These are phyloP conservation scores for Atalantia buxifolia DNA, from an alignment of 345 rosid genomes.

Conservation along the genomic window DNA sequence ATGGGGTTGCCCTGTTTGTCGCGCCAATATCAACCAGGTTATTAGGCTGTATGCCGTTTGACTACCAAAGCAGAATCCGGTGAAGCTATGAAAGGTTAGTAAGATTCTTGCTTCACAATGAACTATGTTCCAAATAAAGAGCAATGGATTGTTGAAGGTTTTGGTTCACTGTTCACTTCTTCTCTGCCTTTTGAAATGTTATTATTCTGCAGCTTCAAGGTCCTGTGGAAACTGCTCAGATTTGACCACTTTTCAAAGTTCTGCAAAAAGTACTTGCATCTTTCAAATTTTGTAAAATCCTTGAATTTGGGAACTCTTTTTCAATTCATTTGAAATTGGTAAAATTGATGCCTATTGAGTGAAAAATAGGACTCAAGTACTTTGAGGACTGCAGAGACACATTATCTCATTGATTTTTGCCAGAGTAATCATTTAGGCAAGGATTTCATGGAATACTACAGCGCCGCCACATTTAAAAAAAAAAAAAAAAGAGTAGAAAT, in stretches of 20 bases:
- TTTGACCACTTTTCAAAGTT: not conserved
- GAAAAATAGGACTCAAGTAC: not conserved
- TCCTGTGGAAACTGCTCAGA: not conserved
- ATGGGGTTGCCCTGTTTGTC: conserved; percentile 95
- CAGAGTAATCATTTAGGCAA: not conserved
- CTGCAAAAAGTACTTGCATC: not conserved
- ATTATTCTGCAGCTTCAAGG: not conserved
- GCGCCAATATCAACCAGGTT: conserved; percentile 79
- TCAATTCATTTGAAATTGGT: not conserved
- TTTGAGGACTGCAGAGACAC: not conserved
- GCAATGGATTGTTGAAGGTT: not conserved
- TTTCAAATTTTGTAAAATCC: not conserved
- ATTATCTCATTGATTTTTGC: not conserved
- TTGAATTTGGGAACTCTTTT: not conserved
- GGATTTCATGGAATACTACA: not conserved
- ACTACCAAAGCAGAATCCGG: conserved; percentile 8
- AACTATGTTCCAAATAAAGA: not conserved
- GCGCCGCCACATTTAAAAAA: too few species aligned
- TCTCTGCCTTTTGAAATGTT: not conserved
- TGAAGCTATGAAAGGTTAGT: conserved; percentile 10
- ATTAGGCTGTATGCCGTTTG: conserved; percentile 74
- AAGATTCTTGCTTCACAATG: not conserved
- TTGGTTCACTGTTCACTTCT: not conserved
- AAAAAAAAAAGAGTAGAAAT: not conserved
- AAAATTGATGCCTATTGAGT: not conserved